Evolutionary conservation across 1,284 basidiomycete species (phyloP).

Genomic region (Sporisorium scitamineum): DNA sequence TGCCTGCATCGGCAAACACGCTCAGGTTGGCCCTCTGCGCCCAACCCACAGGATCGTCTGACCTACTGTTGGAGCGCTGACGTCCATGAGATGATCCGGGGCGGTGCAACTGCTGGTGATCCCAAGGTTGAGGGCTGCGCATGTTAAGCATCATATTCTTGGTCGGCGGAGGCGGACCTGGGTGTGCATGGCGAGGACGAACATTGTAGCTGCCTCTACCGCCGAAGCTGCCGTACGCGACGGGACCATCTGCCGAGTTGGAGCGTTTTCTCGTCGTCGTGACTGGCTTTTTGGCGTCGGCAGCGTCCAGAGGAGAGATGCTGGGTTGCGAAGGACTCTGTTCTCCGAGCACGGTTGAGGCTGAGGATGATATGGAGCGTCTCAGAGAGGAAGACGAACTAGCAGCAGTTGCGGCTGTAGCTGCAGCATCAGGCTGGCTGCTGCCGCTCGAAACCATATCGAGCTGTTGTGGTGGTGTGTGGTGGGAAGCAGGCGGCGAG

Average conservation of each 20-base stretch:
- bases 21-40: constrained; percentile 12
- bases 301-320: neutral
- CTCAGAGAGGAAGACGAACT: constrained; percentile 6
- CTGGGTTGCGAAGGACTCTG: constrained; percentile 14
- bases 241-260: constrained; percentile 34
- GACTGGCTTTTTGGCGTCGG: neutral
- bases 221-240: constrained; percentile 14
- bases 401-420: neutral
- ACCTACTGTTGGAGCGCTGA: constrained; percentile 30
- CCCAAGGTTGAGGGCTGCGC: constrained; percentile 24
- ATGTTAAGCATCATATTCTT: constrained; percentile 11
- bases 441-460: constrained; percentile 10
- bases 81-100: constrained; percentile 7
- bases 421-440: neutral
- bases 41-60: constrained; percentile 20
- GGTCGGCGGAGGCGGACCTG: constrained; percentile 22
- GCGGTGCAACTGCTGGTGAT: neutral
- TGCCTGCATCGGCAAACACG: constrained; percentile 27
- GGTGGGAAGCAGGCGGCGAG: constrained; percentile 2
- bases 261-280: constrained; percentile 19
- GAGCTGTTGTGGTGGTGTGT: neutral
- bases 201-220: constrained; percentile 21
- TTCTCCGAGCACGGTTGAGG: constrained; percentile 8
- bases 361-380: constrained; percentile 18
- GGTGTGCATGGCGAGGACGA: constrained; percentile 40